Conservation (phyloP, 192 early-diverging fungal genomes). For the Oehlia diaphana region DNA sequence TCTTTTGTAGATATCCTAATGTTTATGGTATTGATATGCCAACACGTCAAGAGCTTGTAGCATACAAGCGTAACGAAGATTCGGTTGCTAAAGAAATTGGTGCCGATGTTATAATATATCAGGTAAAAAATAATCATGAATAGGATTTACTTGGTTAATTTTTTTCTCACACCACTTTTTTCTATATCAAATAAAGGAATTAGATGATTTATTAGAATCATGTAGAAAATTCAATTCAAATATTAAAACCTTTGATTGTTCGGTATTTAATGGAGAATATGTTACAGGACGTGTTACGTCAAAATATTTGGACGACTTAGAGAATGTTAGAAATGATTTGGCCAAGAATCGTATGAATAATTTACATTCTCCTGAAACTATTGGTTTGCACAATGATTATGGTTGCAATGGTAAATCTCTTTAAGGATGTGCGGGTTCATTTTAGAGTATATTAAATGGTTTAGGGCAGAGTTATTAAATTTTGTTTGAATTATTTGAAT, state of each 20-base stretch:
- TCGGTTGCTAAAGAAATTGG: conserved; percentile 87
- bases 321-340: conserved; percentile 49
- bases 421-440: not conserved
- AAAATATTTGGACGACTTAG: conserved; percentile 65
- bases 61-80: conserved; percentile 71
- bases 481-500: no score
- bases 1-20: conserved; percentile 76
- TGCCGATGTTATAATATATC: conserved; percentile 93
- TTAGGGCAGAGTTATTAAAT: no score
- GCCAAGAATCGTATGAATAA: conserved; percentile 37
- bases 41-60: conserved; percentile 90
- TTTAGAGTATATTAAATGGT: no score
- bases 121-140: conserved; percentile 52
- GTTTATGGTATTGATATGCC: conserved; percentile 99
- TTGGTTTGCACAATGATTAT: conserved; percentile 29
- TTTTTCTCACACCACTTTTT: not conserved
- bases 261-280: conserved; percentile 96
- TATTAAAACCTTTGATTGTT: conserved; percentile 88
- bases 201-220: conserved; percentile 83
- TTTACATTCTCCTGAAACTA: conserved; percentile 38
- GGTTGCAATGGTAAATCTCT: not conserved
- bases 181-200: conserved; percentile 42
- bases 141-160: not conserved
- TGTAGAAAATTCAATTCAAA: conserved; percentile 82
- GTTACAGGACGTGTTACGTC: conserved; percentile 74